Percentiles rank a stretch among this genome's conserved stretches.
Evolutionary conservation across 2,329 filamentous ascomycete genomes (phyloP).

Genomic region (Sordariomycetes sp.): DNA sequence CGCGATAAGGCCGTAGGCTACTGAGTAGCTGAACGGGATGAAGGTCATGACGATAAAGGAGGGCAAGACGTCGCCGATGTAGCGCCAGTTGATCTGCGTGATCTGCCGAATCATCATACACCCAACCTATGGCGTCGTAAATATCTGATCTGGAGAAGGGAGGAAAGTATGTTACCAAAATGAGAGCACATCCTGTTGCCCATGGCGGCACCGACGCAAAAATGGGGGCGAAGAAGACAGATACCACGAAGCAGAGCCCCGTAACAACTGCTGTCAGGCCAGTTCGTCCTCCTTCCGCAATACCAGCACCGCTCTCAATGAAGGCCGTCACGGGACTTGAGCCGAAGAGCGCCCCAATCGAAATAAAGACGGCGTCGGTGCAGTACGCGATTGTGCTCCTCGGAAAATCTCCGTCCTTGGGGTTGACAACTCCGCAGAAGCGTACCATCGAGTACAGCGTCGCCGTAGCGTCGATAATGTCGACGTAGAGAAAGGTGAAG

Average conservation of each 20-base stretch:
- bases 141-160: constrained; percentile 1
- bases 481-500: constrained; percentile 72
- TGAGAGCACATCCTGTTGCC: constrained; percentile 66
- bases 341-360: constrained; percentile 60
- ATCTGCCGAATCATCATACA: constrained; percentile 73
- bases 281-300: constrained; percentile 65
- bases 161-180: constrained; percentile 38
- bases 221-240: constrained; percentile 68
- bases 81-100: constrained; percentile 66
- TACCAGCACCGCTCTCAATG: constrained; percentile 67
- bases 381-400: constrained; percentile 74
- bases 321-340: constrained; percentile 66
- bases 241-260: constrained; percentile 61
- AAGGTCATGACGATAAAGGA: constrained; percentile 68
- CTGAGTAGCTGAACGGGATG: constrained; percentile 72
- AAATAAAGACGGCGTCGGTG: constrained; percentile 62
- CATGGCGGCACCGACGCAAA: constrained; percentile 71
- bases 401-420: constrained; percentile 70
- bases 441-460: constrained; percentile 77
- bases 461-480: constrained; percentile 70
- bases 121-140: constrained; percentile 42
- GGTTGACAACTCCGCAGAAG: constrained; percentile 57
- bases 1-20: constrained; percentile 69
- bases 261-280: constrained; percentile 63
- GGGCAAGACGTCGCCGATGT: constrained; percentile 66